Conservation (phyloP, 768 basidiomycete species). For the Rhodotorula toruloides region DNA sequence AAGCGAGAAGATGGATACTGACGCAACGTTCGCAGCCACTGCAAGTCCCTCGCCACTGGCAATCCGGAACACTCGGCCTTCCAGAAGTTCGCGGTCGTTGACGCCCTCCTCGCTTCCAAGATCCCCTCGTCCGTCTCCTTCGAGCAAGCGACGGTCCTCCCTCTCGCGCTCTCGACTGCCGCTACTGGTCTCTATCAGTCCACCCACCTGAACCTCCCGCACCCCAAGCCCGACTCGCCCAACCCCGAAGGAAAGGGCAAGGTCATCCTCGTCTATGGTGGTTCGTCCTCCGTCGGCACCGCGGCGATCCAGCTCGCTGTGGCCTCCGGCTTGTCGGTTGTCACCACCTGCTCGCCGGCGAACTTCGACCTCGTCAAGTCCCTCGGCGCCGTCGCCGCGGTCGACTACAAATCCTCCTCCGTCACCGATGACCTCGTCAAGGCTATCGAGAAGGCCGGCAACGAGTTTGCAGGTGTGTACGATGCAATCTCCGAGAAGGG, state of each 20-base stretch:
- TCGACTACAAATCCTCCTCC: conserved; percentile 36
- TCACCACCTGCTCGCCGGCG: conserved; percentile 37
- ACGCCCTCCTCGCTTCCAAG: conserved; percentile 49
- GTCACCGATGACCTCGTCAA: conserved; percentile 35
- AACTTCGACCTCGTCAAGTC: conserved; percentile 43
- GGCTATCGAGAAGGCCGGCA: conserved; percentile 16
- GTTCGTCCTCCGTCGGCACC: conserved; percentile 31
- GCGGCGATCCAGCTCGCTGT: conserved; percentile 38
- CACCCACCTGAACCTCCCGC: conserved; percentile 23
- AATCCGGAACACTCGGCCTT: conserved; percentile 25
- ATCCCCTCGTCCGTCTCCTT: conserved; percentile 54
- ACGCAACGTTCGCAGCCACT: conserved; percentile 8
- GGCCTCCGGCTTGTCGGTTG: conserved; percentile 37
- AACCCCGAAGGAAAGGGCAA: conserved; percentile 12
- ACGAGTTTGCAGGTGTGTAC: conserved; percentile 34
- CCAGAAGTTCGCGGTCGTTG: conserved; percentile 52
- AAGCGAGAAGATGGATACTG: neutral
- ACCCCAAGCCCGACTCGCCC: conserved; percentile 11
- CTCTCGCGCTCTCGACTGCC: conserved; percentile 54
- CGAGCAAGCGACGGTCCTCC: conserved; percentile 54
- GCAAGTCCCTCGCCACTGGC: neutral
- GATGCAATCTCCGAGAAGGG: conserved; percentile 38
- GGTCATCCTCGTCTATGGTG: conserved; percentile 38
- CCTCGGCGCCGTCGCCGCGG: conserved; percentile 35
- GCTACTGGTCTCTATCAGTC: conserved; percentile 54